Percentiles rank a stretch among this genome's conserved stretches.
These are phyloP conservation scores for Yarrowia deformans DNA, from an alignment of 805 yeast species.

Conservation along the genomic window DNA sequence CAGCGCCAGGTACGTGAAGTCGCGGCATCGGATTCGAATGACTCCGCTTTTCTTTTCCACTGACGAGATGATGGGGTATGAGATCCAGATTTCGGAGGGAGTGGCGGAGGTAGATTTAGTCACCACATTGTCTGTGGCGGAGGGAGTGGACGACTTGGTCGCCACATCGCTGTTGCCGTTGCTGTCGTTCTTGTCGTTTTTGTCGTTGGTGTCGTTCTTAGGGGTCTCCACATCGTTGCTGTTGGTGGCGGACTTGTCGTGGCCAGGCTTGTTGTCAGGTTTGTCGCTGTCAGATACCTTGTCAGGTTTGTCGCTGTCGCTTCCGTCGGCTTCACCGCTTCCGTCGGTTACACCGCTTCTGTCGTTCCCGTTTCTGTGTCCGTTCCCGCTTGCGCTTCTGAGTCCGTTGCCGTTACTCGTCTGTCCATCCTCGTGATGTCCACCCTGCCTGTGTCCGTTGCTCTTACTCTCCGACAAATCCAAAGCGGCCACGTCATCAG, in stretches of 20 bases:
- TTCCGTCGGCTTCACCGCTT: neutral
- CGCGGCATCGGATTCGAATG: slow-evolving; percentile 79
- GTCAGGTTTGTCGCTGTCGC: neutral
- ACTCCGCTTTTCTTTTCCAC: slow-evolving; percentile 52
- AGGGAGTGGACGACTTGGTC: slow-evolving; percentile 42
- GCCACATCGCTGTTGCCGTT: slow-evolving; percentile 32
- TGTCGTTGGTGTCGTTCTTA: neutral
- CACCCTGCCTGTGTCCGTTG: neutral
- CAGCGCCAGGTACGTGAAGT: slow-evolving; percentile 80
- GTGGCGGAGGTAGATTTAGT: slow-evolving; percentile 42
- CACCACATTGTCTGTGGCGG: slow-evolving; percentile 52
- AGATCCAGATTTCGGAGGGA: slow-evolving; percentile 78
- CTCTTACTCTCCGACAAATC: neutral
- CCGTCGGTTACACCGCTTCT: neutral
- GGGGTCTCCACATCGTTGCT: no score
- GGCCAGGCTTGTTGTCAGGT: no score
- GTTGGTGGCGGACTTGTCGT: neutral
- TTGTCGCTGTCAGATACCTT: no score
- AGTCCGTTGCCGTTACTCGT: neutral
- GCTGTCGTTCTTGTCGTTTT: neutral
- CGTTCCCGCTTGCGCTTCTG: neutral
- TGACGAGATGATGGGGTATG: slow-evolving; percentile 80
- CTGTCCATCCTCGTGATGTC: neutral
- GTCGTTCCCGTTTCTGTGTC: no score
- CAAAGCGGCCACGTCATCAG: neutral